Conservation (phyloP, 2,329 filamentous ascomycete species). For the Bisporella sp. region DNA sequence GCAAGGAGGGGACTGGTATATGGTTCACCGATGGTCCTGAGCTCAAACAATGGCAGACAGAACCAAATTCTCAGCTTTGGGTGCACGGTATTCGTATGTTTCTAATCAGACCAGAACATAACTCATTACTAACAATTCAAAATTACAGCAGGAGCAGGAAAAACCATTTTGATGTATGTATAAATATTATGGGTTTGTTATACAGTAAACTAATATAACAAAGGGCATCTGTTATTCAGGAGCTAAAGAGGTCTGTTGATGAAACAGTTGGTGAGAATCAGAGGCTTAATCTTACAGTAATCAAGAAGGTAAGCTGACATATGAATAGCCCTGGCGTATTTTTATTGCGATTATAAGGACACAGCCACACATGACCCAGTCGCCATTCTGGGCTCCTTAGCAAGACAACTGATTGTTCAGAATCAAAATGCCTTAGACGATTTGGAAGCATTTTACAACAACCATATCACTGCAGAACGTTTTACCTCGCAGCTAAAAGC, state of each 20-base stretch:
- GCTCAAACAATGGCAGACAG: slow-evolving; percentile 8
- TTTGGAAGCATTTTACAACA: slow-evolving; percentile 6
- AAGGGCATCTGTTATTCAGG: slow-evolving; percentile 6
- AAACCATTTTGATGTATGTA: slow-evolving; percentile 12
- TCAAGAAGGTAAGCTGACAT: not conserved
- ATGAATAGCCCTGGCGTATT: slow-evolving; percentile 16
- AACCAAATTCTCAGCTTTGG: slow-evolving; percentile 11
- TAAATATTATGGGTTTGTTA: not conserved
- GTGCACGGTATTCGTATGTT: slow-evolving; percentile 15
- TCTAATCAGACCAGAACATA: not conserved
- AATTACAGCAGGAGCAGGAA: slow-evolving; percentile 13
- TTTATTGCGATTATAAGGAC: slow-evolving; percentile 28
- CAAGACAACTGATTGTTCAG: slow-evolving; percentile 21
- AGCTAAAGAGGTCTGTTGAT: not conserved
- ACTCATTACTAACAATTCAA: not conserved
- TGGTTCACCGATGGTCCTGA: slow-evolving; percentile 15
- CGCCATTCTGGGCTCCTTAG: slow-evolving; percentile 21
- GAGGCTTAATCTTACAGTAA: too few species aligned
- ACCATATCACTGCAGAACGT: not conserved
- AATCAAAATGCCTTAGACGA: slow-evolving; percentile 14
- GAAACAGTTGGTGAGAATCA: not conserved
- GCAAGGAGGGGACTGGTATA: slow-evolving; percentile 13
- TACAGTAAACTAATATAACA: not conserved
- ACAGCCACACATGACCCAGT: slow-evolving; percentile 7
- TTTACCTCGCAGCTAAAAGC: not conserved